Base-by-base conservation (phyloP, 2,329 filamentous ascomycete genomes). In the Ascochyta rabiei region DNA sequence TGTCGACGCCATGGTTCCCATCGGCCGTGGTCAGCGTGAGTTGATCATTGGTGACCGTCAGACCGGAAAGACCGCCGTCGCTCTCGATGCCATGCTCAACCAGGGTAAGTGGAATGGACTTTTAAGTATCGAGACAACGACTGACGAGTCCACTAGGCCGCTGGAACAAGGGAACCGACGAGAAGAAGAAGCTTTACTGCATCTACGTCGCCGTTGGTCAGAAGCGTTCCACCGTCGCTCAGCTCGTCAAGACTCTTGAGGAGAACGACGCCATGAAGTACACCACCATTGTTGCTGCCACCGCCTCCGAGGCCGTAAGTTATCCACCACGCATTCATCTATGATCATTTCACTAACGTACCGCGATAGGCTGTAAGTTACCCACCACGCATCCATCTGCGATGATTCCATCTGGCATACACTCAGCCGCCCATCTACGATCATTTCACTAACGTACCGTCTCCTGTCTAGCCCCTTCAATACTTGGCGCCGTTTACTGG, bases 251-350 rank as follows among this genome's bases (percentile, higher is more conserved):
- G 90, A 98, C 95, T 64, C 91, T 99, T 56, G 93, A 98, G 87
- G 93, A 98, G 89, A 96, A 97, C 80, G 93, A 98, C 73, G 92
- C 95, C 76, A 96, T 99, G 92, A 96, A 97, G 85, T 99, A 98
- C 87, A 88, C 84, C 67, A 87, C 96, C 67, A 79, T 99, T 65
- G 91, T 98, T 67, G 95, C 95, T 67, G 95, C 95, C 72, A 99
- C 95, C 61, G 95, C 95, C 71, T 98, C 95, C 52, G 95, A 99
- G 83, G 95, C 95, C 64, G 51, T 16, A 34, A 30, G 28, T 30
- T 10, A 30, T 10, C 33, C 4, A 35, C 33, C 33, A 35, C 33
- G 33, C 33, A 35, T 35, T 35, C 15, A 34, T 34, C 31, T 15
- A 16, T 7, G 15, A 16, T 34, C 31, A 34, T 15, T 16, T 7